Evolutionary conservation across 2,329 filamentous ascomycete species (phyloP).

Genomic region (Aspergillus costaricaensis): DNA sequence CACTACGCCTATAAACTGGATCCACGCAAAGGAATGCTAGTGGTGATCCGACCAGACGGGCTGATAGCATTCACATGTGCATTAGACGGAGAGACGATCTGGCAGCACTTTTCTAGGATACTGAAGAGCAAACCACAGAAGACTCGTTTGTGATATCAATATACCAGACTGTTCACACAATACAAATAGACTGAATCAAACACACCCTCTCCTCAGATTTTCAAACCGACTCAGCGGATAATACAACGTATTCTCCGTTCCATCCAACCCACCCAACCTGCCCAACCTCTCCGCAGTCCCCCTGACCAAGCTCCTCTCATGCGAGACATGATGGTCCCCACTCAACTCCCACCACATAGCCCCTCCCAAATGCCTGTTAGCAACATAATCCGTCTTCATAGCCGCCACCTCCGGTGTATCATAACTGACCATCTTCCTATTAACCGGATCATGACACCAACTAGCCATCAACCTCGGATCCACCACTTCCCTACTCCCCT

Average conservation of each 20-base stretch:
- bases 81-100: not conserved
- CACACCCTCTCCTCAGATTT: conserved; percentile 36
- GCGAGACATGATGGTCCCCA: conserved; percentile 55
- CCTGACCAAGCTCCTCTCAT: conserved; percentile 48
- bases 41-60: conserved; percentile 9
- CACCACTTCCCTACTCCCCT: conserved; percentile 26
- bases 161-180: not conserved
- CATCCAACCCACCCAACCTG: conserved; percentile 44
- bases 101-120: conserved; percentile 4
- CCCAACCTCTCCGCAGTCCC: conserved; percentile 38
- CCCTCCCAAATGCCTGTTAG: conserved; percentile 68
- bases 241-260: conserved; percentile 49
- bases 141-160: not conserved
- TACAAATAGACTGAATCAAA: not conserved
- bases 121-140: not conserved
- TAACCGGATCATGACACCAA: conserved; percentile 68
- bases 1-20: not conserved
- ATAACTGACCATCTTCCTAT: conserved; percentile 70
- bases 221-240: conserved; percentile 58
- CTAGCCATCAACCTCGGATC: conserved; percentile 66
- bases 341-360: conserved; percentile 98
- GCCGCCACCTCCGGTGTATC: conserved; percentile 69
- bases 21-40: not conserved
- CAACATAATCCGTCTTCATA: conserved; percentile 72
- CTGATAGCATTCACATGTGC: conserved; percentile 1